These are phyloP conservation scores for Citrus unshiu DNA, from an alignment of 345 rosid species.

Conservation along the genomic window DNA sequence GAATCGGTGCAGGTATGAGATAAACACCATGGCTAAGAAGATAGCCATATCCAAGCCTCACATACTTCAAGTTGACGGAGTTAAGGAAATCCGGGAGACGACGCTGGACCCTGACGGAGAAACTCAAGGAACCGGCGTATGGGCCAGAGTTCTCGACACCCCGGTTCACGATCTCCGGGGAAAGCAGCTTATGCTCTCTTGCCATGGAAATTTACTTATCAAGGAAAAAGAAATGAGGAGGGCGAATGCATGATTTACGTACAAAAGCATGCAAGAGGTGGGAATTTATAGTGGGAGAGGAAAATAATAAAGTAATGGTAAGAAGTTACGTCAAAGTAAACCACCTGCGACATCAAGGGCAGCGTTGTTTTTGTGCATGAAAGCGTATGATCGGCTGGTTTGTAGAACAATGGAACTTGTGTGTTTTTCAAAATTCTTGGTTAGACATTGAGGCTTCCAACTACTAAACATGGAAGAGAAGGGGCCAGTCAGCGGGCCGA, in stretches of 20 bases:
- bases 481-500: too few species aligned
- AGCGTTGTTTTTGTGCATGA: not conserved
- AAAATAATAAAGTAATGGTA: not conserved
- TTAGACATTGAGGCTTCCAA: not conserved
- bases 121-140: conserved; percentile 39
- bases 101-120: conserved; percentile 40
- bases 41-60: conserved; percentile 59
- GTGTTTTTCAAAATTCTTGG: not conserved
- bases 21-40: conserved; percentile 44
- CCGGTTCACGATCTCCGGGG: conserved; percentile 49
- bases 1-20: conserved; percentile 31
- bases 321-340: not conserved
- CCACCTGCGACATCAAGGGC: not conserved
- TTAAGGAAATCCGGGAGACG: conserved; percentile 48
- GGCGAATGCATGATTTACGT: not conserved
- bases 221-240: not conserved
- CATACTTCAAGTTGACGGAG: conserved; percentile 56
- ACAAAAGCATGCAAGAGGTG: not conserved
- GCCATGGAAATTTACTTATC: conserved; percentile 13
- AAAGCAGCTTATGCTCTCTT: conserved; percentile 24
- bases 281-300: not conserved
- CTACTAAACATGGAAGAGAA: too few species aligned
- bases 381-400: conserved; percentile 7
- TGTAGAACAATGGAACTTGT: conserved; percentile 2
- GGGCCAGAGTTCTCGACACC: conserved; percentile 36